phyloP scores from a whole-genome alignment of 768 basidiomycete species.

The Jaapia argillacea region DNA sequence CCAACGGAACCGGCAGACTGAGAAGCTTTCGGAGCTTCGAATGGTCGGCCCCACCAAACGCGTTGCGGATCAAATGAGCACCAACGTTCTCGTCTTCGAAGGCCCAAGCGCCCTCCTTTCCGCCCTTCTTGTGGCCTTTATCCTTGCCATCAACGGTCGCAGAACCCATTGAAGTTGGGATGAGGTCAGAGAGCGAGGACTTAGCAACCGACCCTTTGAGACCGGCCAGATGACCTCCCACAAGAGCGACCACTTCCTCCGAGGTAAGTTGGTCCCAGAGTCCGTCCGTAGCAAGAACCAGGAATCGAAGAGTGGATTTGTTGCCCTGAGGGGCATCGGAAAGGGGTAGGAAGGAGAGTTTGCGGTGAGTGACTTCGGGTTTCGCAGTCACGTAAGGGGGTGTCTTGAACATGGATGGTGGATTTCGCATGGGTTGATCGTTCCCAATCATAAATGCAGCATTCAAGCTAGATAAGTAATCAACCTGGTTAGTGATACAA shows the following conservation, averaged over 20 bases:
- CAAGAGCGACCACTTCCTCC: slow-evolving; percentile 79
- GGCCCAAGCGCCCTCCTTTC: slow-evolving; percentile 48
- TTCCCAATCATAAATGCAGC: slow-evolving; percentile 61
- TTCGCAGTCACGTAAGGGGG: slow-evolving; percentile 88
- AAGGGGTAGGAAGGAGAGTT: slow-evolving; percentile 42
- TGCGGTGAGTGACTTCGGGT: slow-evolving; percentile 75
- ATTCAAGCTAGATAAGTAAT: slow-evolving; percentile 32
- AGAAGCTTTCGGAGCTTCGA: slow-evolving; percentile 44
- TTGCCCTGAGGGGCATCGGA: slow-evolving; percentile 14
- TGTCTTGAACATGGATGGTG: slow-evolving; percentile 62
- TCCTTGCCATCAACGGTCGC: slow-evolving; percentile 57
- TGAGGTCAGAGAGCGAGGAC: slow-evolving; percentile 39
- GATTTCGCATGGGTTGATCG: slow-evolving; percentile 43
- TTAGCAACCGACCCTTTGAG: slow-evolving; percentile 57
- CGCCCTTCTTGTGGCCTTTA: slow-evolving; percentile 21
- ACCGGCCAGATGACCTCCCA: slow-evolving; percentile 72
- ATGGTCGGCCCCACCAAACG: slow-evolving; percentile 79
- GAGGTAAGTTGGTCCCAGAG: slow-evolving; percentile 47
- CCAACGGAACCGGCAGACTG: slow-evolving; percentile 77
- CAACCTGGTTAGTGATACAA: not conserved
- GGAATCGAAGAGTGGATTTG: slow-evolving; percentile 48
- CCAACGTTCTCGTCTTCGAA: slow-evolving; percentile 74
- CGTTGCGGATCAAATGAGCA: slow-evolving; percentile 82
- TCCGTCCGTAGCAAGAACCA: slow-evolving; percentile 87
- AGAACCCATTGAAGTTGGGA: slow-evolving; percentile 45